Evolutionary conservation across 257 asterid species (phyloP).

Genomic region (Scutellaria minor): DNA sequence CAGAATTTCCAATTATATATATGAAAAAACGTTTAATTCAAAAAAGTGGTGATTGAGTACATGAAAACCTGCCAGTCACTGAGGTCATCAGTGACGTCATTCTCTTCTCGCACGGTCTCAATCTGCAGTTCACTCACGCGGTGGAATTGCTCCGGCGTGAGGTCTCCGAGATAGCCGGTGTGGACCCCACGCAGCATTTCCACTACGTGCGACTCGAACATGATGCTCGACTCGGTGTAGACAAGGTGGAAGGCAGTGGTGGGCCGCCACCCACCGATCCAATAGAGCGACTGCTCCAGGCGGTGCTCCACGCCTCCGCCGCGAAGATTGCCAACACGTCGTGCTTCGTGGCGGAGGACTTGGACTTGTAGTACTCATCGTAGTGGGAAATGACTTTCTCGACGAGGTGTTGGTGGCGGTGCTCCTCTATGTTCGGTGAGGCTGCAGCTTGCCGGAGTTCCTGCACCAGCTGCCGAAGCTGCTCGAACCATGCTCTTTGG

Average conservation of each 20-base stretch:
- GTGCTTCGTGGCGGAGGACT: constrained; percentile 44
- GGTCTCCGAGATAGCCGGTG: constrained; percentile 79
- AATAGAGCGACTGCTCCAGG: constrained; percentile 74
- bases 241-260: constrained; percentile 85
- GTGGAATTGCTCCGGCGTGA: constrained; percentile 68
- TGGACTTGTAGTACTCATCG: constrained; percentile 57
- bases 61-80: constrained; percentile 76
- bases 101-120: constrained; percentile 67
- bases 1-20: no score
- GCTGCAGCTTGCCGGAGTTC: constrained; percentile 48
- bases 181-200: constrained; percentile 66
- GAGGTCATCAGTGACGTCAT: constrained; percentile 59
- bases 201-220: constrained; percentile 70
- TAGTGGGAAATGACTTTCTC: constrained; percentile 52
- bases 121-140: constrained; percentile 87
- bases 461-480: constrained; percentile 46
- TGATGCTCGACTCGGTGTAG: constrained; percentile 77
- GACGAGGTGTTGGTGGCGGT: constrained; percentile 47
- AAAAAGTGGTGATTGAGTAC: no score
- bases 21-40: no score
- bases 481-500: constrained; percentile 60
- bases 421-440: constrained; percentile 49
- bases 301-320: constrained; percentile 61
- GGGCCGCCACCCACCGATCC: constrained; percentile 94
- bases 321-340: constrained; percentile 56